phyloP scores from a whole-genome alignment of 495 filamentous ascomycete genomes.

The Hypoxylon cercidicola region DNA sequence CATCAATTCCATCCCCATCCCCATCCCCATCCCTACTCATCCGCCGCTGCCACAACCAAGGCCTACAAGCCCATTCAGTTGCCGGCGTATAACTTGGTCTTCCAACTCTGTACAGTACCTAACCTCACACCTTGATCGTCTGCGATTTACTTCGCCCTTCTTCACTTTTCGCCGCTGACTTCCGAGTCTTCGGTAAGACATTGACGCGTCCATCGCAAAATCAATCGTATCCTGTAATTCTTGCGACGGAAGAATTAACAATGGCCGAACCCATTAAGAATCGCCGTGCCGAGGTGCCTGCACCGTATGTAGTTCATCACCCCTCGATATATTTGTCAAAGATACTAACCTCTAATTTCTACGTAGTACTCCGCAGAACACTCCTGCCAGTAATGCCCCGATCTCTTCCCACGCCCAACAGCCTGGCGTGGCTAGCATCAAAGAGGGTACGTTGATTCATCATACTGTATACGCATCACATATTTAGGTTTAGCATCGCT shows the following conservation, averaged over 20 bases:
- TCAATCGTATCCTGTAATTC: constrained; percentile 8
- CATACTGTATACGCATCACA: constrained; percentile 5
- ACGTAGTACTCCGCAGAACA: constrained; percentile 92
- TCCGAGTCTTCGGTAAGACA: constrained; percentile 19
- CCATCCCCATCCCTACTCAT: constrained; percentile 11
- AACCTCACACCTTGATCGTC: constrained; percentile 20
- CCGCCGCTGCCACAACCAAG: constrained; percentile 15
- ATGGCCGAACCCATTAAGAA: constrained; percentile 52
- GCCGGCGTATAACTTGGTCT: constrained; percentile 26
- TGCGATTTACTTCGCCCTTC: constrained; percentile 35
- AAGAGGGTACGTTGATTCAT: constrained; percentile 78
- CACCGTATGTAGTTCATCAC: constrained; percentile 41
- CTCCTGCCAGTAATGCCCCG: constrained; percentile 90
- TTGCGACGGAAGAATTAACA: constrained; percentile 33
- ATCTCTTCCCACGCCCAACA: constrained; percentile 98
- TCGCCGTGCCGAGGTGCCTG: constrained; percentile 45
- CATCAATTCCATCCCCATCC: constrained; percentile 21
- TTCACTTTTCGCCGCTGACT: constrained; percentile 27
- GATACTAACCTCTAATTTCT: constrained; percentile 44
- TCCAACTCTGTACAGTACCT: constrained; percentile 27
- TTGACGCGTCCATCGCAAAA: constrained; percentile 16
- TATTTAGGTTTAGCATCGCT: constrained; percentile 22
- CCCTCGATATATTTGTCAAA: constrained; percentile 18
- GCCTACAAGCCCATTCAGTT: constrained; percentile 19
- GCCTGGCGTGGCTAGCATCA: constrained; percentile 93